Evolutionary conservation across 176 grass and related monocot genomes (phyloP).

Genomic region (Cenchrus purpureus): DNA sequence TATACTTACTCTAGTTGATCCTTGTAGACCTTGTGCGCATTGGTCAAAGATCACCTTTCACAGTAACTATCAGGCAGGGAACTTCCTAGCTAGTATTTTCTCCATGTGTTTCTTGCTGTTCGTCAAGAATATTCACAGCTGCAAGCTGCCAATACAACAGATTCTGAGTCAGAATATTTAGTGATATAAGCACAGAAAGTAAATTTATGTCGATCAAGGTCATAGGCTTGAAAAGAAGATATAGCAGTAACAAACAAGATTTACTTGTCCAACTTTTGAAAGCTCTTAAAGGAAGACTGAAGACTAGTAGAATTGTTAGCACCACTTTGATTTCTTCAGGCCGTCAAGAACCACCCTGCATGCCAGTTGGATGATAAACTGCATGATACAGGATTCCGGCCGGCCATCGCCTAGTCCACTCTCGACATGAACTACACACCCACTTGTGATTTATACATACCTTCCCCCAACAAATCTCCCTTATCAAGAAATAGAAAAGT

Average conservation of each 20-base stretch:
- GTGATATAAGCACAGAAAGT: neutral
- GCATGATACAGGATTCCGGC: neutral
- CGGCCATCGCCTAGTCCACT: too few relatives aligned
- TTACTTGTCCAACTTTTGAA: neutral
- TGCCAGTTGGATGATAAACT: neutral
- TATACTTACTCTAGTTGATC: constrained; percentile 84
- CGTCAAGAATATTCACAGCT: constrained; percentile 93
- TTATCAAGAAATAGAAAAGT: neutral
- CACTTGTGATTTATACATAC: neutral
- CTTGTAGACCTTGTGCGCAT: constrained; percentile 78
- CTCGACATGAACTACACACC: too few relatives aligned
- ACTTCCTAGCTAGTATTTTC: constrained; percentile 87
- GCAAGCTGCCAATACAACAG: constrained; percentile 56
- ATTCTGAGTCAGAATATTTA: neutral
- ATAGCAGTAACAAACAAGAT: constrained; percentile 10
- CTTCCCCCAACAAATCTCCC: neutral
- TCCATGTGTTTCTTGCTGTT: constrained; percentile 84
- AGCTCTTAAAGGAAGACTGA: neutral
- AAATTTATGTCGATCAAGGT: neutral
- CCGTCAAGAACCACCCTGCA: too few relatives aligned
- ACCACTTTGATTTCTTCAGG: neutral
- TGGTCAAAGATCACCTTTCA: constrained; percentile 96
- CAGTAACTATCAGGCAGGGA: constrained; percentile 95
- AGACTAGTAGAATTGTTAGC: neutral
- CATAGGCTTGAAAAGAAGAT: neutral